Conservation (phyloP, 768 basidiomycete species). For the Lepiota subincarnata region DNA sequence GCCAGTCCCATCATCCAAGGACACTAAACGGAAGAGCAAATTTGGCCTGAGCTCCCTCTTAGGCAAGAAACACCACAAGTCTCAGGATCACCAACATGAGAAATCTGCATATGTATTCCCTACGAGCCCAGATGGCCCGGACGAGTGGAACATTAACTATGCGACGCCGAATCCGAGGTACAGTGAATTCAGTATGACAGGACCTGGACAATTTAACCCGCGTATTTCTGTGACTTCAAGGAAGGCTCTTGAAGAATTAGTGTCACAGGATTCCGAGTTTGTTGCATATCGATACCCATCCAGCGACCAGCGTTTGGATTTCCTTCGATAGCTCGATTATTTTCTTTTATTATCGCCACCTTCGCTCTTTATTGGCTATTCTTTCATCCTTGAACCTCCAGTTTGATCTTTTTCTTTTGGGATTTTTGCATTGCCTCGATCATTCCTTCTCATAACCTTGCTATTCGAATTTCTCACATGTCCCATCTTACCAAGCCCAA, state of each 20-base stretch:
- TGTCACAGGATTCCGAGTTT: constrained; percentile 83
- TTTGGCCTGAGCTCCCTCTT: constrained; percentile 67
- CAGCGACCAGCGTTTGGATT: constrained; percentile 62
- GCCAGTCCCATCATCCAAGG: constrained; percentile 26
- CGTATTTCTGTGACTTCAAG: constrained; percentile 64
- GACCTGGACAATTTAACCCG: constrained; percentile 28
- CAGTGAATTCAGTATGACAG: constrained; percentile 39
- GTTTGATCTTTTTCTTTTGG: neutral
- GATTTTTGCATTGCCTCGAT: neutral
- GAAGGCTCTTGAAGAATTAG: constrained; percentile 71
- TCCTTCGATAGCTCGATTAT: constrained; percentile 35
- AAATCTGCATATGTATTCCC: constrained; percentile 9
- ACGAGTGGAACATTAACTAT: constrained; percentile 24
- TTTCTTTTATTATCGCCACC: neutral
- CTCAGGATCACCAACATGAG: constrained; percentile 19
- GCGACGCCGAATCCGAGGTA: constrained; percentile 48
- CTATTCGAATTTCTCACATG: neutral
- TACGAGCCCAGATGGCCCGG: constrained; percentile 5
- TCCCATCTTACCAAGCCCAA: neutral
- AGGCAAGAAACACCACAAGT: constrained; percentile 45
- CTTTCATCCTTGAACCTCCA: constrained; percentile 2
- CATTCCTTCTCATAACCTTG: neutral
- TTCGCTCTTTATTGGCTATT: neutral
- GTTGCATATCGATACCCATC: constrained; percentile 88
- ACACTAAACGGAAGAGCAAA: constrained; percentile 66